Evolutionary conservation across 139 green algal genomes (phyloP).

Genomic region (Chlamydomonas sp.): DNA sequence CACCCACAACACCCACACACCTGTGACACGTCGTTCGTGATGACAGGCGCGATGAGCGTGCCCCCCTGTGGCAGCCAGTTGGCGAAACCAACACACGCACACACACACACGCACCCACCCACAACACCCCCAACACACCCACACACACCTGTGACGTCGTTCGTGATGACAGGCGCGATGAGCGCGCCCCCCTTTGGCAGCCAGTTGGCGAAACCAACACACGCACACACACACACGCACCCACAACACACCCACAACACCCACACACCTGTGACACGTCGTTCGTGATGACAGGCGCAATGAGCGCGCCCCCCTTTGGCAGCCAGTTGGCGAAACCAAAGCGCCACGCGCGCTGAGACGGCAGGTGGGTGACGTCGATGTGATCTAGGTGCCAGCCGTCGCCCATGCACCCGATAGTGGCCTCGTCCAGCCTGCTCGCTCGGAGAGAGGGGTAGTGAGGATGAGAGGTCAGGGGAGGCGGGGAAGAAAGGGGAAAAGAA

Average conservation of each 20-base stretch:
- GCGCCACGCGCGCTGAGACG: conserved; percentile 26
- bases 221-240: background rate
- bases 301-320: conserved; percentile 22
- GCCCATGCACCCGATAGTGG: conserved; percentile 16
- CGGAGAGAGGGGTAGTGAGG: too few relatives aligned
- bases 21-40: background rate
- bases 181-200: too few relatives aligned
- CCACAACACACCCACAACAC: background rate
- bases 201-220: background rate
- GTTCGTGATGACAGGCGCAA: background rate
- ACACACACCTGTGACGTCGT: background rate
- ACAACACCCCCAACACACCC: background rate
- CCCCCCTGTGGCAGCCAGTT: background rate
- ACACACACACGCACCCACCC: background rate
- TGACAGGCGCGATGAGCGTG: too few relatives aligned
- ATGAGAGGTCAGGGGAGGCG: too few relatives aligned
- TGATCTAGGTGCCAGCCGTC: conserved; percentile 33
- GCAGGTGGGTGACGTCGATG: conserved; percentile 25
- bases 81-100: background rate
- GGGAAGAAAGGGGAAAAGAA: too few relatives aligned
- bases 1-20: background rate
- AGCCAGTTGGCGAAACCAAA: conserved; percentile 33
- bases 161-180: background rate
- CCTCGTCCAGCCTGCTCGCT: too few relatives aligned
- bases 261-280: conserved; percentile 4